A percentile compares a stretch with the other conserved stretches of the same genome.
Evolutionary conservation across 2,329 filamentous ascomycete species (phyloP).

Genomic region (Venturia pyrina): DNA sequence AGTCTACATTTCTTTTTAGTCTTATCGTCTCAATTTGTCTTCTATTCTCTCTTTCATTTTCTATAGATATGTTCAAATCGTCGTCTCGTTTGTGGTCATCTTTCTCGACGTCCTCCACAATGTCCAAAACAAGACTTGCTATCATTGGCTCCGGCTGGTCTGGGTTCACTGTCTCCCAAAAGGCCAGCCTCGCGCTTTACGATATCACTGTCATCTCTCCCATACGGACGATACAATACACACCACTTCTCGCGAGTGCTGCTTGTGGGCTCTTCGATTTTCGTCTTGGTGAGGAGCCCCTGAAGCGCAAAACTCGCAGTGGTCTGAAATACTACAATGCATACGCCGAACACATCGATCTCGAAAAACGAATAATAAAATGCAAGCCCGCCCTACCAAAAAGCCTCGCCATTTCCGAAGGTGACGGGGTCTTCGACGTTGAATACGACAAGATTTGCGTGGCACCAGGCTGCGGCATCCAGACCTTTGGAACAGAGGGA

Average conservation of each 20-base stretch:
- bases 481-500: slow-evolving; percentile 32
- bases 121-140: slow-evolving; percentile 15
- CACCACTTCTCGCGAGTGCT: slow-evolving; percentile 31
- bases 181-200: slow-evolving; percentile 27
- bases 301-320: slow-evolving; percentile 25
- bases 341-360: slow-evolving; percentile 28
- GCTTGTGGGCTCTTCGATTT: slow-evolving; percentile 37
- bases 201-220: slow-evolving; percentile 33
- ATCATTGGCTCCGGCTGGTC: slow-evolving; percentile 33
- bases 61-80: not conserved
- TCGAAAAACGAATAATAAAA: slow-evolving; percentile 23
- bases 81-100: not conserved
- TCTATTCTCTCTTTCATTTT: no score
- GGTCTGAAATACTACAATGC: slow-evolving; percentile 29
- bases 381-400: slow-evolving; percentile 29
- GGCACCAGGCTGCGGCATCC: slow-evolving; percentile 29
- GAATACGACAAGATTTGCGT: slow-evolving; percentile 33
- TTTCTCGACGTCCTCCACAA: not conserved
- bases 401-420: not conserved
- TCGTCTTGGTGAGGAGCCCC: slow-evolving; percentile 34
- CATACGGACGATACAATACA: slow-evolving; percentile 33
- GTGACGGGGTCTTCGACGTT: slow-evolving; percentile 26
- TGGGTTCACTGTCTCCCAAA: slow-evolving; percentile 29
- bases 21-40: not conserved
- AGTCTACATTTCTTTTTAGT: not conserved